A percentile compares a stretch with the other conserved stretches of the same genome.
Evolutionary conservation across 2,329 filamentous ascomycete genomes (phyloP).

Genomic region (Trichoderma simmonsii): DNA sequence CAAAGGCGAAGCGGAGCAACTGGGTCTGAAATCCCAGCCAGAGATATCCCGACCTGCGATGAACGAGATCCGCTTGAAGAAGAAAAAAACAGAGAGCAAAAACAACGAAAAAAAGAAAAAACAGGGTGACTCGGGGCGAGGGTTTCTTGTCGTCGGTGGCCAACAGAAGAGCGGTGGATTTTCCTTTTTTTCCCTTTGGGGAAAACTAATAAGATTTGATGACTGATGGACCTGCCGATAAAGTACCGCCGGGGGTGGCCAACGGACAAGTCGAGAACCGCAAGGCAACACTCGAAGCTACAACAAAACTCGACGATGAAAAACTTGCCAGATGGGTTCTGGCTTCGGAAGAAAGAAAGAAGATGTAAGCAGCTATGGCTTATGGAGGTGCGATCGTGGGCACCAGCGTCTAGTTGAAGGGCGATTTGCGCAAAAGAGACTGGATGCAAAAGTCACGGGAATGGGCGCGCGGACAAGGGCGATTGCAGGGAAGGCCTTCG

Average conservation of each 20-base stretch:
- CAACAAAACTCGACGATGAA: not conserved
- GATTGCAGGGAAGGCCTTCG: slow-evolving; percentile 18
- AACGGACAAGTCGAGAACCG: not conserved
- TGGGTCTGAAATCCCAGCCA: slow-evolving; percentile 14
- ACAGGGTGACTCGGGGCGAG: slow-evolving; percentile 1
- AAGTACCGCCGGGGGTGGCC: slow-evolving; percentile 14
- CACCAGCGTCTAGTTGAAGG: not conserved
- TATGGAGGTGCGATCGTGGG: not conserved
- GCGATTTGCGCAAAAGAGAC: slow-evolving; percentile 3
- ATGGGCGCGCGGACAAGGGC: slow-evolving; percentile 10
- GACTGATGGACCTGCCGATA: slow-evolving; percentile 12
- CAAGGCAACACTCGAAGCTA: not conserved
- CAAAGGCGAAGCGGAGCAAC: slow-evolving; percentile 12
- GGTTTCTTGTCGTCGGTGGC: slow-evolving; percentile 3
- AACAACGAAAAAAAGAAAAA: not conserved
- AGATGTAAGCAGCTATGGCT: not conserved
- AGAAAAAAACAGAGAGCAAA: not conserved
- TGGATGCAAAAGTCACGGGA: slow-evolving; percentile 10
- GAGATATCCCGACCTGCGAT: not conserved
- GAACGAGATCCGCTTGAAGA: slow-evolving; percentile 5
- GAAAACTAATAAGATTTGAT: slow-evolving; percentile 11
- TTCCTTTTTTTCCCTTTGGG: slow-evolving; percentile 14
- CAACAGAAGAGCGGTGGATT: slow-evolving; percentile 17
- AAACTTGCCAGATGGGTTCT: not conserved
- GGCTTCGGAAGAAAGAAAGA: not conserved